These are phyloP conservation scores for Stereocaulon alpinum DNA, from an alignment of 495 filamentous ascomycete genomes.

Conservation along the genomic window DNA sequence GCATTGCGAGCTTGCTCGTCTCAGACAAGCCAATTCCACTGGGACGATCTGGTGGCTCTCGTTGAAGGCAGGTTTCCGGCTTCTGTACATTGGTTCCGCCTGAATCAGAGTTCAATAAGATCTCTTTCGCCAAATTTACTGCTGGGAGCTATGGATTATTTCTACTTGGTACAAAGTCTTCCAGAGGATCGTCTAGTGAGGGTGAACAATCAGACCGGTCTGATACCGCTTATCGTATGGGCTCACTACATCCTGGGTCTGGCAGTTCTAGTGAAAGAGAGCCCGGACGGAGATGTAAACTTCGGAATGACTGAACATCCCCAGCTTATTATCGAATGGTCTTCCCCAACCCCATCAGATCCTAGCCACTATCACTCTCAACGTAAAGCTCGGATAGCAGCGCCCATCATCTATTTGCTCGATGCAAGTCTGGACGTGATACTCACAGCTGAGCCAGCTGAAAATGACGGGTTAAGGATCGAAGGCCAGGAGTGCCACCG, in stretches of 20 bases:
- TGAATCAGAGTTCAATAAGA: slow-evolving; percentile 1
- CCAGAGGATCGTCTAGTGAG: slow-evolving; percentile 16
- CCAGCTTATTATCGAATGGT: slow-evolving; percentile 17
- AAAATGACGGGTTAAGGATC: slow-evolving; percentile 1
- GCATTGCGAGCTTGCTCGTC: slow-evolving; percentile 17
- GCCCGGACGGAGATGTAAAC: slow-evolving; percentile 4
- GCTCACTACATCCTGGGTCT: slow-evolving; percentile 19
- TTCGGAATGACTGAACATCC: slow-evolving; percentile 11
- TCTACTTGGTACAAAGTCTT: slow-evolving; percentile 19
- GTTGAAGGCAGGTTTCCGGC: slow-evolving; percentile 5
- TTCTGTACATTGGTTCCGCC: slow-evolving; percentile 3
- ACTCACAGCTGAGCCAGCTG: slow-evolving; percentile 4
- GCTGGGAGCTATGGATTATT: slow-evolving; percentile 17
- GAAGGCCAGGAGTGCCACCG: slow-evolving; percentile 14
- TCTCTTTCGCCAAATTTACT: slow-evolving; percentile 7
- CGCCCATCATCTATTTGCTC: slow-evolving; percentile 11
- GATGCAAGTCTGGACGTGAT: slow-evolving; percentile 15
- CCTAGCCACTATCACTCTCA: neutral
- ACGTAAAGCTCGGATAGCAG: neutral
- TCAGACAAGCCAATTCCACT: slow-evolving; percentile 16
- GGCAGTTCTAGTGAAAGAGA: slow-evolving; percentile 7
- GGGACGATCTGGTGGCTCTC: slow-evolving; percentile 6
- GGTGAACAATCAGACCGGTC: slow-evolving; percentile 6
- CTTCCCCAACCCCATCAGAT: neutral
- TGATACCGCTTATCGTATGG: slow-evolving; percentile 17